Evolutionary conservation across 2,329 filamentous ascomycete species (phyloP).

Genomic region (Botryotinia narcissicola): DNA sequence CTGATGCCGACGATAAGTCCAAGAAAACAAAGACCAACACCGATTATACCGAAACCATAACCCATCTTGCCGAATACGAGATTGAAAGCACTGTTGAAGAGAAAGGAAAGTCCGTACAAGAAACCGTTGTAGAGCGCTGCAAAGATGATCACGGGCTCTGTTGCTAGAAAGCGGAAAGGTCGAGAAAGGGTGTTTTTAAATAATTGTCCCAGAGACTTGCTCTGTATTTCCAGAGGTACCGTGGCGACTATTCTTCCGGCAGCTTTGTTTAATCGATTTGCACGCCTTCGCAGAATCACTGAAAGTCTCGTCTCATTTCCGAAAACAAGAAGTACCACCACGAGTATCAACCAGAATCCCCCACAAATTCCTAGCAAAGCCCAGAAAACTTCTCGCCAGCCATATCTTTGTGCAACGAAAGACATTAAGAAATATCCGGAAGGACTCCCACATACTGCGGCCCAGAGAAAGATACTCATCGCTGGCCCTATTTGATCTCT

Average conservation of each 20-base stretch:
- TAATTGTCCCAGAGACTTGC: slow-evolving; percentile 17
- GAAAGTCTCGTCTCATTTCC: slow-evolving; percentile 23
- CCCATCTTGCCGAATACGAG: slow-evolving; percentile 47
- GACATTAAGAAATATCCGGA: slow-evolving; percentile 35
- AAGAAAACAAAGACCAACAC: slow-evolving; percentile 44
- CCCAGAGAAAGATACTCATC: slow-evolving; percentile 44
- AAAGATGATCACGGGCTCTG: slow-evolving; percentile 60
- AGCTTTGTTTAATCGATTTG: slow-evolving; percentile 4
- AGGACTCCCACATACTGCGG: slow-evolving; percentile 46
- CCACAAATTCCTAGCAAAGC: slow-evolving; percentile 24
- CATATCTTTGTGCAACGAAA: slow-evolving; percentile 21
- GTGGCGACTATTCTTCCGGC: background rate
- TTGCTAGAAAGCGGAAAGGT: slow-evolving; percentile 54
- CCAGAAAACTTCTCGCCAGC: slow-evolving; percentile 25
- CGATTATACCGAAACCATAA: slow-evolving; percentile 43
- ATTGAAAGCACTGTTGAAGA: slow-evolving; percentile 42
- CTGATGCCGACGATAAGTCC: slow-evolving; percentile 42
- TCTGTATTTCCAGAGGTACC: slow-evolving; percentile 12
- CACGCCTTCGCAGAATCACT: slow-evolving; percentile 13
- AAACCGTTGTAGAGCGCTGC: slow-evolving; percentile 59
- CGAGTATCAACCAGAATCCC: slow-evolving; percentile 23
- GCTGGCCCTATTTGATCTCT: slow-evolving; percentile 31
- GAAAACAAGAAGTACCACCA: slow-evolving; percentile 11
- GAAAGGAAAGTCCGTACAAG: slow-evolving; percentile 55
- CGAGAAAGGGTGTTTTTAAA: slow-evolving; percentile 21